Evolutionary conservation across 2,329 filamentous ascomycete genomes (phyloP).

Genomic region (Cladosporium sp.): DNA sequence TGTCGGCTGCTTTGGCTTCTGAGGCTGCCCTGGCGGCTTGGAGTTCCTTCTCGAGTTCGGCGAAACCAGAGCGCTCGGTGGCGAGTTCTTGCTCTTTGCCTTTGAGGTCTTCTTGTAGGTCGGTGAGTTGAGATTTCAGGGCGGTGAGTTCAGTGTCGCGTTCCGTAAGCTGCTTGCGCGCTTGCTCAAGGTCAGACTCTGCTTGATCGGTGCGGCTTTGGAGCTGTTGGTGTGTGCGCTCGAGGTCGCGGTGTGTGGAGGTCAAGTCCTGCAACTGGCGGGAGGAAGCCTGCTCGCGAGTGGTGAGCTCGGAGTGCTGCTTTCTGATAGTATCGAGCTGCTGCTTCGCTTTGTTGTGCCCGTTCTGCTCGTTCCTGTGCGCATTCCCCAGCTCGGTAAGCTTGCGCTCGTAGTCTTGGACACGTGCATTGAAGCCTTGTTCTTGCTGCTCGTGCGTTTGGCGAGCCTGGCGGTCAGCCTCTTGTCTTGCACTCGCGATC

Average conservation of each 20-base stretch:
- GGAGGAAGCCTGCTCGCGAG: background rate
- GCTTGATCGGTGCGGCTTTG: slow-evolving; percentile 16
- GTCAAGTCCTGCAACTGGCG: slow-evolving; percentile 24
- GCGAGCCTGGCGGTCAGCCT: slow-evolving; percentile 24
- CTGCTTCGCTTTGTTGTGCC: slow-evolving; percentile 25
- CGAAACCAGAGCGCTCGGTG: slow-evolving; percentile 28
- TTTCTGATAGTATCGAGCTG: slow-evolving; percentile 26
- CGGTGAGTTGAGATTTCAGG: slow-evolving; percentile 21
- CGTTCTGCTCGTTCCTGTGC: slow-evolving; percentile 25
- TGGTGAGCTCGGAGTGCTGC: slow-evolving; percentile 13
- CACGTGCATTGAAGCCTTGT: slow-evolving; percentile 16
- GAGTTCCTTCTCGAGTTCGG: slow-evolving; percentile 29
- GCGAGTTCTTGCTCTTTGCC: slow-evolving; percentile 29
- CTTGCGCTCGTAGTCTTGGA: slow-evolving; percentile 26
- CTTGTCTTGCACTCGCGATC: slow-evolving; percentile 23
- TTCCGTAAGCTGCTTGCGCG: slow-evolving; percentile 35
- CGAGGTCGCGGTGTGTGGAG: slow-evolving; percentile 17
- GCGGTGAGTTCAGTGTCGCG: slow-evolving; percentile 34
- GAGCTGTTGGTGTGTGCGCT: slow-evolving; percentile 15
- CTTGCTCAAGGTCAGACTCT: slow-evolving; percentile 21
- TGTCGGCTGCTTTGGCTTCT: slow-evolving; percentile 14
- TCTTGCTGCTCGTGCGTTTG: slow-evolving; percentile 19
- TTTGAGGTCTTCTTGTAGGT: slow-evolving; percentile 26
- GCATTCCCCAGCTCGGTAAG: slow-evolving; percentile 29
- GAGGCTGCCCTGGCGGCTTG: slow-evolving; percentile 19